Percentiles rank a stretch among this genome's conserved stretches.
Evolutionary conservation across 192 early-diverging fungal genomes (phyloP).

Genomic region (Dissophora globulifera): DNA sequence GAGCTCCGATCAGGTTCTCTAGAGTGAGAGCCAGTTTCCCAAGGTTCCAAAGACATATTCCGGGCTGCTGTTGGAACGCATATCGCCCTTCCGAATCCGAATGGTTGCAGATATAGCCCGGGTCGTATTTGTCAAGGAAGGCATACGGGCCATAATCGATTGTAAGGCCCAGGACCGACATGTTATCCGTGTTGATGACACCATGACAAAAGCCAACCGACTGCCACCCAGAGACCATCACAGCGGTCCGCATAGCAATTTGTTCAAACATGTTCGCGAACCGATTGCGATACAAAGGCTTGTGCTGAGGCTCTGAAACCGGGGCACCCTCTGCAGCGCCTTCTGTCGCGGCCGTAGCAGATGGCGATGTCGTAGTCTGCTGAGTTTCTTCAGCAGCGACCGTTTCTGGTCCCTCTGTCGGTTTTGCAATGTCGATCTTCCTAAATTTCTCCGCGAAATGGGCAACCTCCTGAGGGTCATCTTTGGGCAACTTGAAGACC

Average conservation of each 20-base stretch:
- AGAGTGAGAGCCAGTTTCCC: constrained; percentile 74
- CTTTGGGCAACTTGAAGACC: constrained; percentile 60
- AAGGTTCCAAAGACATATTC: constrained; percentile 85
- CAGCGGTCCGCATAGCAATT: constrained; percentile 71
- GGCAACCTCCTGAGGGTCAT: constrained; percentile 25
- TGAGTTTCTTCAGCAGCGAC: not conserved
- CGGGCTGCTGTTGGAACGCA: constrained; percentile 81
- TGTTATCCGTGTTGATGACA: constrained; percentile 95
- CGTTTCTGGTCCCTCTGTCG: not conserved
- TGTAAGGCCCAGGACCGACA: constrained; percentile 85
- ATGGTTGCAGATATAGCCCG: constrained; percentile 81
- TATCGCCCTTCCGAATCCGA: constrained; percentile 83
- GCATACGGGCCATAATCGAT: constrained; percentile 91
- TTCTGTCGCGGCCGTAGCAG: constrained; percentile 2
- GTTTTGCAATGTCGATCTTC: not conserved
- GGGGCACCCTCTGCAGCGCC: constrained; percentile 4
- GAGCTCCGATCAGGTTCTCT: constrained; percentile 70
- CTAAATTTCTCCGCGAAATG: constrained; percentile 12
- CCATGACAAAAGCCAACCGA: constrained; percentile 83
- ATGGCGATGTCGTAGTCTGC: not conserved
- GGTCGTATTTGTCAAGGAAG: constrained; percentile 88
- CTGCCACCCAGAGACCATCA: constrained; percentile 85
- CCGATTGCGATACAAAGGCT: constrained; percentile 52
- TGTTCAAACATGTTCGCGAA: constrained; percentile 69
- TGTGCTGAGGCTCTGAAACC: not conserved